Evolutionary conservation across 2,329 filamentous ascomycete genomes (phyloP).

Genomic region (Trichoderma simmonsii): DNA sequence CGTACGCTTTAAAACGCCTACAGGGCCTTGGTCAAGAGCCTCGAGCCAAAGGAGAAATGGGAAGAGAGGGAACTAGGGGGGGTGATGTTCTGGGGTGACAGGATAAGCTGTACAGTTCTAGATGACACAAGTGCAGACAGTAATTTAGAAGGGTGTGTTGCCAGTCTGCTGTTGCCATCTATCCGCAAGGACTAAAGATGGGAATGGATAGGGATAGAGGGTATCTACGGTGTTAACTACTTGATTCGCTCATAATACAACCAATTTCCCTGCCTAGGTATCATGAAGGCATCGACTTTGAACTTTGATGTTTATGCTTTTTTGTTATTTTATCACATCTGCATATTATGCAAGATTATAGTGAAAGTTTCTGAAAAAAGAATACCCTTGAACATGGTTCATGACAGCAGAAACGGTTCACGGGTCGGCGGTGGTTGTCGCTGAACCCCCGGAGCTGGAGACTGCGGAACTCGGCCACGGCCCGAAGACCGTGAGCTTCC

Average conservation of each 20-base stretch:
- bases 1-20: constrained; percentile 48
- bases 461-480: neutral
- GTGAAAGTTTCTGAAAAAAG: neutral
- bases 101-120: neutral
- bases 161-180: neutral
- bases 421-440: neutral
- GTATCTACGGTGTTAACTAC: neutral
- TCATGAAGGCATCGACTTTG: too few relatives aligned
- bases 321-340: neutral
- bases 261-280: neutral
- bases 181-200: neutral
- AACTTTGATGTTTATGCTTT: neutral
- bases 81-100: neutral
- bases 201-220: neutral
- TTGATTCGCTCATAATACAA: neutral
- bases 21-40: constrained; percentile 45
- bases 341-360: neutral
- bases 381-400: neutral
- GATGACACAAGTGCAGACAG: neutral
- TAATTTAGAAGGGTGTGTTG: neutral
- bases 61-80: constrained; percentile 8
- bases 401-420: neutral
- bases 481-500: neutral
- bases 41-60: constrained; percentile 31
- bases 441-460: neutral